Conservation (phyloP, 805 yeast genomes). For the Kazachstania africana region DNA sequence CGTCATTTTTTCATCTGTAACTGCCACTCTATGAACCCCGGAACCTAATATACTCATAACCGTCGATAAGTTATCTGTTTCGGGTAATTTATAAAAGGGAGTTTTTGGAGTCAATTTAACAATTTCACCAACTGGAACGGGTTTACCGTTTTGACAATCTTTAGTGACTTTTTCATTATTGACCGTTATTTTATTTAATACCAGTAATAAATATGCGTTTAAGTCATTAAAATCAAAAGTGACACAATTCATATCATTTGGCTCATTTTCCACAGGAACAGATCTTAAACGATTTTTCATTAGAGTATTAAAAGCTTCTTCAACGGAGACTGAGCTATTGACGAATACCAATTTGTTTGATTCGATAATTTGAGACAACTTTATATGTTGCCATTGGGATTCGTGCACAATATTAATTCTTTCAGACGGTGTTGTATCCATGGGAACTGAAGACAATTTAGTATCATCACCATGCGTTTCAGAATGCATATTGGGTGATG, state of each 20-base stretch:
- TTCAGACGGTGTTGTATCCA: not conserved
- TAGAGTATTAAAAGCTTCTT: slow-evolving; percentile 76
- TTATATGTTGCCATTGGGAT: slow-evolving; percentile 59
- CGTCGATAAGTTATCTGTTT: slow-evolving; percentile 51
- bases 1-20: slow-evolving; percentile 41
- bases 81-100: slow-evolving; percentile 71
- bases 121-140: slow-evolving; percentile 85
- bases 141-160: slow-evolving; percentile 75
- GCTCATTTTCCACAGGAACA: slow-evolving; percentile 58
- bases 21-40: slow-evolving; percentile 91
- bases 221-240: slow-evolving; percentile 89
- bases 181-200: slow-evolving; percentile 56
- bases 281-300: slow-evolving; percentile 67
- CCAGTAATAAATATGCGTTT: slow-evolving; percentile 73
- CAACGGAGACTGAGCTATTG: slow-evolving; percentile 60
- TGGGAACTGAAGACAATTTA: not conserved
- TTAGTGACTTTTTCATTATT: slow-evolving; percentile 25
- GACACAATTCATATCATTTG: slow-evolving; percentile 53
- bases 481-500: slow-evolving; percentile 56
- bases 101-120: slow-evolving; percentile 77
- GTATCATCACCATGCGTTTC: not conserved
- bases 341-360: slow-evolving; percentile 64
- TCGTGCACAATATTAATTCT: slow-evolving; percentile 13
- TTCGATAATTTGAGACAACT: slow-evolving; percentile 64
- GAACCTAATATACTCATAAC: slow-evolving; percentile 85